phyloP scores from a whole-genome alignment of 345 rosid genomes.

The Dovyalis caffra region DNA sequence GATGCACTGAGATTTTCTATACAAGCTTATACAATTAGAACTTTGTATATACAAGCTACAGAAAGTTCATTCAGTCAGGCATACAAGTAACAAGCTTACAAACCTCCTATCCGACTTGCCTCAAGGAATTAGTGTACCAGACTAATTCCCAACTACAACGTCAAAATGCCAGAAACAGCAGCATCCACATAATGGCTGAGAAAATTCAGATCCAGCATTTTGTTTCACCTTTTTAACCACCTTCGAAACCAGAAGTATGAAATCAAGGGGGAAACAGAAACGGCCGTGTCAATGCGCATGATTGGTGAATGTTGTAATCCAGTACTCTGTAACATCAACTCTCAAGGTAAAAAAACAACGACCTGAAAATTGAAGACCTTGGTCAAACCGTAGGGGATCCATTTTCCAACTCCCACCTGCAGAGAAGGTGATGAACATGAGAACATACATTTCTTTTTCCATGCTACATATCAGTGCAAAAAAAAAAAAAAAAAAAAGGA shows the following conservation, averaged over 20 bases:
- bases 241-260: background rate
- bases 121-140: background rate
- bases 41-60: slow-evolving; percentile 13
- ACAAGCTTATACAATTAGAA: slow-evolving; percentile 1
- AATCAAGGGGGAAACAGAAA: background rate
- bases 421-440: background rate
- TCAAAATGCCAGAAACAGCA: background rate
- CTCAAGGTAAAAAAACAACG: background rate
- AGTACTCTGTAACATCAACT: background rate
- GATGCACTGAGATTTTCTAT: slow-evolving; percentile 5
- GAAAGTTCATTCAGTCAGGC: slow-evolving; percentile 6
- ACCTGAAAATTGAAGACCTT: background rate
- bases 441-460: background rate
- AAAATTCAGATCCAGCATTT: background rate
- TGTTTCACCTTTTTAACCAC: background rate
- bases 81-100: slow-evolving; percentile 5
- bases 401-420: slow-evolving; percentile 12
- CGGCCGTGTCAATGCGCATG: background rate
- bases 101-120: background rate
- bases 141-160: background rate
- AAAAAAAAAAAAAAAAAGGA: background rate
- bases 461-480: background rate
- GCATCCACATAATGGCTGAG: background rate
- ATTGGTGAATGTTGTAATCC: background rate
- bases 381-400: slow-evolving; percentile 4